These are phyloP conservation scores for Blastobotrys chiropterorum DNA, from an alignment of 805 yeast species.

Conservation along the genomic window DNA sequence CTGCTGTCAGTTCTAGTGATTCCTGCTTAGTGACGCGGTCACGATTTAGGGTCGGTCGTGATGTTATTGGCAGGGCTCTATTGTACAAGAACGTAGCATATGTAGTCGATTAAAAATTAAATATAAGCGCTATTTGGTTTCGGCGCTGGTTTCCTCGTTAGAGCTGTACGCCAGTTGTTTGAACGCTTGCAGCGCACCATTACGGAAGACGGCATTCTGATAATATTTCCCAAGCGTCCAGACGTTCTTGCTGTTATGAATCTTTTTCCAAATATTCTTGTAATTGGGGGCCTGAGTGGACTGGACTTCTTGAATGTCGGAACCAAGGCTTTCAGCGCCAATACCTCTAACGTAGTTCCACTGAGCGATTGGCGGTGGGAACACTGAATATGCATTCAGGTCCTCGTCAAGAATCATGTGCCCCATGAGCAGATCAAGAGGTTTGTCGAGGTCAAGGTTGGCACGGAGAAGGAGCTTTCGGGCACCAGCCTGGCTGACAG, in stretches of 20 bases:
- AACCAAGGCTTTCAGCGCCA: conserved; percentile 8
- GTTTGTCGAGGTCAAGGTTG: conserved; percentile 9
- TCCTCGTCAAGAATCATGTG: conserved; percentile 5
- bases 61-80: too few relatives aligned
- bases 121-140: too few relatives aligned
- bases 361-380: conserved; percentile 10
- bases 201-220: conserved; percentile 2
- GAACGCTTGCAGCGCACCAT: not conserved
- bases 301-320: conserved; percentile 8
- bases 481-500: conserved; percentile 12
- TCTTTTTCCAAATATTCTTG: conserved; percentile 8
- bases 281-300: not conserved
- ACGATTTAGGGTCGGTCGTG: too few relatives aligned
- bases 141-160: too few relatives aligned
- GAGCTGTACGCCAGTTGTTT: not conserved
- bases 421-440: conserved; percentile 11
- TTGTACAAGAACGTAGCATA: too few relatives aligned
- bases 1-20: not conserved
- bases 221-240: conserved; percentile 5
- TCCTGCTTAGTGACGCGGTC: not conserved
- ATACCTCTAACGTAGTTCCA: conserved; percentile 12
- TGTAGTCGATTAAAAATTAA: too few relatives aligned
- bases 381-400: conserved; percentile 9
- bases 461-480: conserved; percentile 9
- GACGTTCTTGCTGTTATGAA: conserved; percentile 10